Conservation (phyloP, 73 alveolate genomes). For the Paramecium sonneborni region DNA sequence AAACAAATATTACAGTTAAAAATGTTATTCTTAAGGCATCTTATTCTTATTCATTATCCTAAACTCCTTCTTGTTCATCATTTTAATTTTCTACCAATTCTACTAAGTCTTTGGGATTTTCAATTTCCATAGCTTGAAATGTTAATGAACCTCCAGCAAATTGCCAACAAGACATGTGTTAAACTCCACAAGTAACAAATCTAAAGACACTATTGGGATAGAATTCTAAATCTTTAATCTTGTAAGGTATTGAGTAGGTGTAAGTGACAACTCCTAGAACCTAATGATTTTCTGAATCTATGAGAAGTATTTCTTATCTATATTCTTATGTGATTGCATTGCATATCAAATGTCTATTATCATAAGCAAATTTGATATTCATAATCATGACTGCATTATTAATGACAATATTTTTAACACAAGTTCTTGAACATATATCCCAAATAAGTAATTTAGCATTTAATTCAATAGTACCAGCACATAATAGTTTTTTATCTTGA, state of each 20-base stretch:
- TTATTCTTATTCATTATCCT: conserved; percentile 50
- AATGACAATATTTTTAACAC: conserved; percentile 69
- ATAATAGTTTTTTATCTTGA: conserved; percentile 78
- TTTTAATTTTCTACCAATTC: conserved; percentile 41
- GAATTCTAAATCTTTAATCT: conserved; percentile 95
- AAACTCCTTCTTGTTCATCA: conserved; percentile 51
- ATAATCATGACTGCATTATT: conserved; percentile 74
- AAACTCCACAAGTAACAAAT: conserved; percentile 95
- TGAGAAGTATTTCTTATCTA: conserved; percentile 75
- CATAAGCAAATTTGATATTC: conserved; percentile 81
- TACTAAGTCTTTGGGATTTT: conserved; percentile 57
- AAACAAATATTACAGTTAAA: conserved; percentile 57
- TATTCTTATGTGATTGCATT: conserved; percentile 88
- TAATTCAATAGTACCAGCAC: conserved; percentile 81
- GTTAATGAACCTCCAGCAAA: conserved; percentile 64
- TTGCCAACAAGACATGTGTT: conserved; percentile 93
- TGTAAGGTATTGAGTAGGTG: conserved; percentile 86
- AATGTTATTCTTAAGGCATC: conserved; percentile 46
- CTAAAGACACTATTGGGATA: conserved; percentile 85
- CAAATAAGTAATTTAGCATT: conserved; percentile 85
- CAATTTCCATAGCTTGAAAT: conserved; percentile 64
- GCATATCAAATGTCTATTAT: conserved; percentile 74
- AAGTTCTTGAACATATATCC: conserved; percentile 87
- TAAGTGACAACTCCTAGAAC: conserved; percentile 75
- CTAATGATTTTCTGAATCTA: conserved; percentile 77